Conservation (phyloP, 176 grass and related monocot genomes). For the Cenchrus fungigraminus region DNA sequence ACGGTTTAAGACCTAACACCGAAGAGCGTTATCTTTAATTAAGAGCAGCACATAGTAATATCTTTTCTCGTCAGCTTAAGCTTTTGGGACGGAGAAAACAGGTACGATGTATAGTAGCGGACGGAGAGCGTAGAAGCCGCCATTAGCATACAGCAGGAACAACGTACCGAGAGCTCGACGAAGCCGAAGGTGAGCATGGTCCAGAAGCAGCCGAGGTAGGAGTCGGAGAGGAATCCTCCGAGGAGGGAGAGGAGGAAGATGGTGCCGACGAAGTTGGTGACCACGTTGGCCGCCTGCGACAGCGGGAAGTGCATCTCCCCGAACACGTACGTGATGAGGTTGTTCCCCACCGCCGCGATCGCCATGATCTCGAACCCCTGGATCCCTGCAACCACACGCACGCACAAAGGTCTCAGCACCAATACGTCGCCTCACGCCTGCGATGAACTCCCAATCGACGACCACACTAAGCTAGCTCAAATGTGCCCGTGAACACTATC, state of each 20-base stretch:
- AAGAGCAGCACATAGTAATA: neutral
- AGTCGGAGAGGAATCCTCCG: slow-evolving; percentile 93
- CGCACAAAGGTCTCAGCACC: too few relatives aligned
- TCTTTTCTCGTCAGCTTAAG: neutral
- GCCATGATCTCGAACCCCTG: slow-evolving; percentile 98
- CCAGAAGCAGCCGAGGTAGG: slow-evolving; percentile 97
- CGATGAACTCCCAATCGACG: too few relatives aligned
- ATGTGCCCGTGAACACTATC: too few relatives aligned
- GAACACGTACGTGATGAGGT: slow-evolving; percentile 98
- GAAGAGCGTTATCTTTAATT: neutral
- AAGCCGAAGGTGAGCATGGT: slow-evolving; percentile 97
- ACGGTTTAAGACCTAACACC: neutral
- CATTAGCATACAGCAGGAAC: too few relatives aligned
- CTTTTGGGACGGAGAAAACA: too few relatives aligned
- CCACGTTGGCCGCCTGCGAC: slow-evolving; percentile 86
- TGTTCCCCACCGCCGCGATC: slow-evolving; percentile 97
- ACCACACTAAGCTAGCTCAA: too few relatives aligned
- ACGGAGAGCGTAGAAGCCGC: too few relatives aligned
- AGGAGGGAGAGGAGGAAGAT: slow-evolving; percentile 86
- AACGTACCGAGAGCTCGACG: slow-evolving; percentile 87
- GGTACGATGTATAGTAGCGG: too few relatives aligned
- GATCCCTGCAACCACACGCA: slow-evolving; percentile 48
- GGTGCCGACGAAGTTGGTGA: slow-evolving; percentile 95
- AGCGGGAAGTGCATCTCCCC: slow-evolving; percentile 95
- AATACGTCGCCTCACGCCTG: too few relatives aligned